Evolutionary conservation across 805 yeast genomes (phyloP).

Genomic region (Saccharomycopsis fodiens): DNA sequence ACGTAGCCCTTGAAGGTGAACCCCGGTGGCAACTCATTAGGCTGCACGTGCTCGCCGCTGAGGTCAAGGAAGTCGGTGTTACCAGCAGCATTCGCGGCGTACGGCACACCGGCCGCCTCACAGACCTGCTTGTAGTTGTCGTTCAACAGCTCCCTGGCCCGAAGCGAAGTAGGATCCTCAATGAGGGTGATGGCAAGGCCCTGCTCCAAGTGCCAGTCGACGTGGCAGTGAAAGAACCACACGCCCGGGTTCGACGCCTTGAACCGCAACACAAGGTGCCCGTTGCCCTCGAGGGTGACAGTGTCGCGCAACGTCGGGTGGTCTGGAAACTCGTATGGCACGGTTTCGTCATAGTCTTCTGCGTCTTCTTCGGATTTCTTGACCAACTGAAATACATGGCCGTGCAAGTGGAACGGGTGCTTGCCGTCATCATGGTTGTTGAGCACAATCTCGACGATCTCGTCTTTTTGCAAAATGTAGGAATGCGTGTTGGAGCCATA

Average conservation of each 20-base stretch:
- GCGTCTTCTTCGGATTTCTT: constrained; percentile 51
- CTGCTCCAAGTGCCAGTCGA: constrained; percentile 79
- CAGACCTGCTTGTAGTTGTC: constrained; percentile 46
- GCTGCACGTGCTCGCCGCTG: constrained; percentile 53
- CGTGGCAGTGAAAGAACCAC: constrained; percentile 92
- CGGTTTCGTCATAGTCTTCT: constrained; percentile 44
- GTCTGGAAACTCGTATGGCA: constrained; percentile 41
- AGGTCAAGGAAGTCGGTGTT: constrained; percentile 47
- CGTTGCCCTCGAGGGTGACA: constrained; percentile 56
- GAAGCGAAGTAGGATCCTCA: constrained; percentile 50
- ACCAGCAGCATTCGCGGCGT: constrained; percentile 71
- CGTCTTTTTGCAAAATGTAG: constrained; percentile 49
- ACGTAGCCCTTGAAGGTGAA: constrained; percentile 65
- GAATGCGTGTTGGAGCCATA: constrained; percentile 70
- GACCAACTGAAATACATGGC: constrained; percentile 61
- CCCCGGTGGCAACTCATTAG: constrained; percentile 57
- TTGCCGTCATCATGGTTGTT: constrained; percentile 76
- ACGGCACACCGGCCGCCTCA: constrained; percentile 35
- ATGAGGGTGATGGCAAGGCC: constrained; percentile 67
- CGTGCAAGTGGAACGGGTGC: constrained; percentile 76
- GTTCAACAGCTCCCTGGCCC: constrained; percentile 39
- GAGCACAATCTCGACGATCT: constrained; percentile 66
- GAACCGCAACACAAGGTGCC: constrained; percentile 63
- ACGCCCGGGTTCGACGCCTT: constrained; percentile 85
- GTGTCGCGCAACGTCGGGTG: constrained; percentile 68